Conservation (phyloP, 352 stramenopile species). For the Globisporangium heterothallicum region DNA sequence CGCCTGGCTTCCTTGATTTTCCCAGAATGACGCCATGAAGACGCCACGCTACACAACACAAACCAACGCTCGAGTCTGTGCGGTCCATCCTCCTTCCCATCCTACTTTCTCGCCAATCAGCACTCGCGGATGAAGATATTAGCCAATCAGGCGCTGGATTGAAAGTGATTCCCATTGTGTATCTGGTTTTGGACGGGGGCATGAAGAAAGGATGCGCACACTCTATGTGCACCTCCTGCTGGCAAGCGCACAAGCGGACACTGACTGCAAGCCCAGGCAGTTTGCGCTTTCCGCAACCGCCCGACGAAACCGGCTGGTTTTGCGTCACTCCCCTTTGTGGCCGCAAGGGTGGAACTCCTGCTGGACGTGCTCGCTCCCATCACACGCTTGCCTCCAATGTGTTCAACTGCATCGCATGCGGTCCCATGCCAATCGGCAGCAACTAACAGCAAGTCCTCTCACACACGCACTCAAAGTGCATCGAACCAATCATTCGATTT, state of each 20-base stretch:
- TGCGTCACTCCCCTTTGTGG: background rate
- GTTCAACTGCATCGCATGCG: no score
- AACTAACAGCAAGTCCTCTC: no score
- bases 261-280: background rate
- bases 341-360: background rate
- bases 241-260: background rate
- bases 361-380: no score
- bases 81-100: constrained; percentile 6
- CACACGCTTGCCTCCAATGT: background rate
- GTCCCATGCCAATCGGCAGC: no score
- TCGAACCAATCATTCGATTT: no score
- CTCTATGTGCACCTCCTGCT: constrained; percentile 1
- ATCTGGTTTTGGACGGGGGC: background rate
- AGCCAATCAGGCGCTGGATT: constrained; percentile 2
- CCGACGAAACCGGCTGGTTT: constrained; percentile 12
- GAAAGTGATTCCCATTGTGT: background rate
- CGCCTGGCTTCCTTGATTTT: background rate
- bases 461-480: no score
- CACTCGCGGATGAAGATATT: background rate
- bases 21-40: constrained; percentile 11
- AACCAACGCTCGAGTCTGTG: no score
- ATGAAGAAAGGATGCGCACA: constrained; percentile 2
- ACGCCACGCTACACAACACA: background rate
- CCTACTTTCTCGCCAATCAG: background rate
- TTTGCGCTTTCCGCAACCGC: background rate